Evolutionary conservation across 345 rosid genomes (phyloP).

Genomic region (Populus davidiana): DNA sequence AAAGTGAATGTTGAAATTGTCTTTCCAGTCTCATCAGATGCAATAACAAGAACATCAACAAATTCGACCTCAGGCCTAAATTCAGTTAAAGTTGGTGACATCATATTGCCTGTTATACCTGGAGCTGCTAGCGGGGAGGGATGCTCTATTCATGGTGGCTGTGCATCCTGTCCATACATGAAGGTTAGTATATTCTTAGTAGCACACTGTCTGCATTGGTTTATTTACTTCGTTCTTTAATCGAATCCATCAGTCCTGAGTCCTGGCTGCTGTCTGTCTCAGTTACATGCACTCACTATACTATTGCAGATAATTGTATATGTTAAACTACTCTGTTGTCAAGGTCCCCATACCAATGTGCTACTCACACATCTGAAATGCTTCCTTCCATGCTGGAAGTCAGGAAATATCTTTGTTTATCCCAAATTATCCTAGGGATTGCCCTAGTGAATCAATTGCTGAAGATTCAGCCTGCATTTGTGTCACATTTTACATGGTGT

Average conservation of each 20-base stretch:
- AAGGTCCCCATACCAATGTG: neutral
- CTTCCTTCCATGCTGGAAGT: neutral
- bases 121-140: slow-evolving; percentile 97
- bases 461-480: too few species aligned
- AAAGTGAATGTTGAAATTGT: slow-evolving; percentile 80
- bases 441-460: neutral
- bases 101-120: slow-evolving; percentile 68
- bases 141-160: slow-evolving; percentile 89
- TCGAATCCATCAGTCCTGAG: neutral
- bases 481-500: too few species aligned
- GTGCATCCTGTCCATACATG: slow-evolving; percentile 99
- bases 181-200: slow-evolving; percentile 49
- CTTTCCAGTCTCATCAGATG: slow-evolving; percentile 89
- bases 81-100: slow-evolving; percentile 44
- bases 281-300: neutral
- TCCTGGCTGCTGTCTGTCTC: neutral
- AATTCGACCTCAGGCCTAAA: slow-evolving; percentile 36
- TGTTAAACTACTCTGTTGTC: neutral
- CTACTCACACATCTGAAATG: neutral
- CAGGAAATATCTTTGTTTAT: neutral
- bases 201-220: neutral
- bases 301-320: neutral
- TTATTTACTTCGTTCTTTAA: neutral
- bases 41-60: slow-evolving; percentile 60
- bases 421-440: neutral